phyloP scores from a whole-genome alignment of 2,329 filamentous ascomycete species.

The Colletotrichum sp. region DNA sequence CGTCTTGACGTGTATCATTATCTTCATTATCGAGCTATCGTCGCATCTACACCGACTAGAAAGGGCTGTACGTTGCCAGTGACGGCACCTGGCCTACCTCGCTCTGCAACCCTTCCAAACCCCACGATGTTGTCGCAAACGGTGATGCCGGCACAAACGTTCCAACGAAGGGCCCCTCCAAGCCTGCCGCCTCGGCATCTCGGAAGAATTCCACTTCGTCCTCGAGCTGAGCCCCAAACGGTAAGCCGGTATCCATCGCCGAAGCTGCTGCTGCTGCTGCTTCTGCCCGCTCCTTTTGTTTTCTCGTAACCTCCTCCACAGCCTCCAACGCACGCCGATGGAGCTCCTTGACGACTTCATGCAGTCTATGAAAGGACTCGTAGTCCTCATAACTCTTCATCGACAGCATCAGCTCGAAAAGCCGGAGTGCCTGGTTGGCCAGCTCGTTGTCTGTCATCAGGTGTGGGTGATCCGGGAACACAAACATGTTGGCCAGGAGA shows the following conservation, averaged over 20 bases:
- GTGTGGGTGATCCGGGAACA: conserved; percentile 28
- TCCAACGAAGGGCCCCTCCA: neutral
- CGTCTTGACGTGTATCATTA: neutral
- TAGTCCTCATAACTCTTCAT: neutral
- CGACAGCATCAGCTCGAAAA: conserved; percentile 28
- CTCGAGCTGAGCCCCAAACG: conserved; percentile 8
- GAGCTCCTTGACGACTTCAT: conserved; percentile 20
- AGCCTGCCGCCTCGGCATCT: neutral
- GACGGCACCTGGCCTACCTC: neutral
- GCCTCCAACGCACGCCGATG: conserved; percentile 15
- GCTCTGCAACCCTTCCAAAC: neutral
- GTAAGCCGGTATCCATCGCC: neutral
- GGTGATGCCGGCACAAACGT: neutral
- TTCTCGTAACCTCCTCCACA: neutral
- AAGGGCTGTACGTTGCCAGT: neutral
- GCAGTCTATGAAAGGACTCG: conserved; percentile 4
- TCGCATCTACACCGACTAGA: neutral
- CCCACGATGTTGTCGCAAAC: neutral
- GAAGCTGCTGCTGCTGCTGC: neutral
- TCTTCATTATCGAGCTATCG: neutral
- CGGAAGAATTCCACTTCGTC: conserved; percentile 10
- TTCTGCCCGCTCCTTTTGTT: neutral
- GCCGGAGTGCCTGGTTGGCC: conserved; percentile 26
- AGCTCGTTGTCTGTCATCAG: conserved; percentile 33
- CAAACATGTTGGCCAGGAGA: conserved; percentile 35